Percentiles rank a stretch among this genome's conserved stretches.
Conservation (phyloP, 225 moss, liverwort and hornwort species). For the Ulota crispa region DNA sequence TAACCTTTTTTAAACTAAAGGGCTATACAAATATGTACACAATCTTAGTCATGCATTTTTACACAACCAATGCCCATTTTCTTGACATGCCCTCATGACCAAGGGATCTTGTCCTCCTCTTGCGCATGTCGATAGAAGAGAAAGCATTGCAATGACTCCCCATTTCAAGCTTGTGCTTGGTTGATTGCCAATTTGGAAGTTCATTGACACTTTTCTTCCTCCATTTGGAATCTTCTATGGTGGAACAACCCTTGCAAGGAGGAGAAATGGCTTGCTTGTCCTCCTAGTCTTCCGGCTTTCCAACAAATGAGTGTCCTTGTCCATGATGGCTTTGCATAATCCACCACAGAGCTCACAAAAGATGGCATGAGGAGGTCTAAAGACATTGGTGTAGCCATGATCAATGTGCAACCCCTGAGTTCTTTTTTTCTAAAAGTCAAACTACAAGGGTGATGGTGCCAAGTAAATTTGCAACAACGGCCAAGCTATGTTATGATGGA, state of each 20-base stretch:
- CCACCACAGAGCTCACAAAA: not conserved
- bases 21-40: no score
- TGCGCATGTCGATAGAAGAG: not conserved
- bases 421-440: not conserved
- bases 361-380: not conserved
- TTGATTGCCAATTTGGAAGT: not conserved
- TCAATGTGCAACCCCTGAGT: not conserved
- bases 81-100: not conserved
- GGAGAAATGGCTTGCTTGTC: accelerated
- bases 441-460: no score
- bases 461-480: no score
- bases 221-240: not conserved
- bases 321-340: not conserved
- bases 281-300: not conserved
- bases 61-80: not conserved
- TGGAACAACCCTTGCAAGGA: not conserved
- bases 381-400: not conserved
- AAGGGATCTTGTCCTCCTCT: not conserved
- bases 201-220: not conserved
- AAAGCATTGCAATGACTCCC: not conserved
- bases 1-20: no score
- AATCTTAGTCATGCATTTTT: not conserved
- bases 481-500: no score
- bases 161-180: not conserved
- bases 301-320: not conserved